These are phyloP conservation scores for Aspergillus campestris DNA, from an alignment of 495 filamentous ascomycete genomes.

Conservation along the genomic window DNA sequence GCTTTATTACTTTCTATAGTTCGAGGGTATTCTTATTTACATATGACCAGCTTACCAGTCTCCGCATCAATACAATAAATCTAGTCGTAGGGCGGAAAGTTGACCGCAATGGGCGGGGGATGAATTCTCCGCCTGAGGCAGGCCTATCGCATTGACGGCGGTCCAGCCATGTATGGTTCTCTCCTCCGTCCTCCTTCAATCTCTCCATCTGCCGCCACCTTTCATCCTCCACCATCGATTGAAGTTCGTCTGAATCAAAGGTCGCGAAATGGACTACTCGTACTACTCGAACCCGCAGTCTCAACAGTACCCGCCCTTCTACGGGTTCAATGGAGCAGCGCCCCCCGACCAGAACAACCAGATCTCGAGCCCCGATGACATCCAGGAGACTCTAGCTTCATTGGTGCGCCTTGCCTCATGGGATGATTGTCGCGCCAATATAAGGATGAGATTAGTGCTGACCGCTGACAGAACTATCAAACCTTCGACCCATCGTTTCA, in stretches of 20 bases:
- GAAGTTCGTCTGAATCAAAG: too few relatives aligned
- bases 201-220: background rate
- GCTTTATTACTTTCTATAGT: too few relatives aligned
- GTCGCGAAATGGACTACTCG: constrained; percentile 32
- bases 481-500: constrained; percentile 32
- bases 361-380: constrained; percentile 15
- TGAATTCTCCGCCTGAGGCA: too few relatives aligned
- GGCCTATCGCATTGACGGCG: too few relatives aligned
- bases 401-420: constrained; percentile 13
- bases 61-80: too few relatives aligned
- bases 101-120: too few relatives aligned
- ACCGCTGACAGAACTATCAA: constrained; percentile 22
- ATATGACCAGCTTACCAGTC: too few relatives aligned
- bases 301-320: constrained; percentile 31
- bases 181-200: constrained; percentile 1
- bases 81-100: too few relatives aligned
- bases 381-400: constrained; percentile 20
- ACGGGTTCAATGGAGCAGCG: constrained; percentile 30
- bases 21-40: too few relatives aligned
- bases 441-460: background rate
- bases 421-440: background rate
- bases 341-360: constrained; percentile 27
- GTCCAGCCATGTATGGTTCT: background rate
- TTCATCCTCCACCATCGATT: too few relatives aligned
- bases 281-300: constrained; percentile 25